Evolutionary conservation across 2,329 filamentous ascomycete genomes (phyloP), one percentile per base, ranked within the genome.

Genomic region (Cercospora sp.): DNA sequence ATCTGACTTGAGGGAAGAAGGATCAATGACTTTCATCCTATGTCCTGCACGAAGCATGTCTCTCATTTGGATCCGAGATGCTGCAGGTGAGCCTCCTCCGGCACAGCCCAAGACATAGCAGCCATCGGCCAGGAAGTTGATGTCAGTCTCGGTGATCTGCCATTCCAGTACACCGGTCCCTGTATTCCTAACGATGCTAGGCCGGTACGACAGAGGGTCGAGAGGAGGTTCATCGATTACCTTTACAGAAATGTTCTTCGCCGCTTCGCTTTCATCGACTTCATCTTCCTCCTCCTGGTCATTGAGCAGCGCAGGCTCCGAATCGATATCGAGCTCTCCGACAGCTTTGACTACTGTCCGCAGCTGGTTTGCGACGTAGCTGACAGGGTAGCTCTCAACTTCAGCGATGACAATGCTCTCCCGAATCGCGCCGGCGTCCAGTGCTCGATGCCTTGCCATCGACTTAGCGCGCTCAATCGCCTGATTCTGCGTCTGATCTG

Each of bases 81-180:
- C 76, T 69, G 86, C 87, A 1, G 86, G 85, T 3, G 81, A 84
- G 2, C 87, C 87, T 20, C 87, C 87, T 5, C 87, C 87, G 20
- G 87, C 87, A 0, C 86, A 87, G 1, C 86, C 87, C 0, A 90
- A 81, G 62, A 90, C 85, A 69, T 88, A 88, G 73, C 86, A 87
- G 1, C 87, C 87, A 7, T 81, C 85, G 0, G 85, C 78, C 36
- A 89, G 85, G 79, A 84, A 89, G 31, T 79, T 76, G 3, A 89
- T 78, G 73, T 89, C 87, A 0, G 84, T 85, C 72, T 89, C 86
- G 10, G 81, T 85, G 45, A 89, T 76, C 65, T 83, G 83, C 87
- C 87, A 89, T 16, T 77, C 76, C n/a, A 69, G 59, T 4, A 83
- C 75, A 9, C 86, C 81, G n/a, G 82, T 79, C 42, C 77, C 78